Conservation (phyloP, 192 early-diverging fungal species). For the Coemansia sp. region DNA sequence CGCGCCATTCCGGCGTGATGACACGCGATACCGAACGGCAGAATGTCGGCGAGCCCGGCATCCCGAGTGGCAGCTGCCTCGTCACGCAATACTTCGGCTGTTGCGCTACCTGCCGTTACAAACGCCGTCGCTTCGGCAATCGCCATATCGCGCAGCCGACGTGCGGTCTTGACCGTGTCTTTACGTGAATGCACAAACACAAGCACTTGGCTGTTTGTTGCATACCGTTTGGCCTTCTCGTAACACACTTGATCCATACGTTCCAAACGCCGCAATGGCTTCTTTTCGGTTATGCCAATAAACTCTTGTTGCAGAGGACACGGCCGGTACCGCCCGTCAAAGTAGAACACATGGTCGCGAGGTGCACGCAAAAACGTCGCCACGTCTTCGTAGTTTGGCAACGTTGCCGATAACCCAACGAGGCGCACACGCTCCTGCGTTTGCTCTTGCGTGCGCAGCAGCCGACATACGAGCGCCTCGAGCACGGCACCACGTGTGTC, state of each 20-base stretch:
- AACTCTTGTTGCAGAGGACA: constrained; percentile 96
- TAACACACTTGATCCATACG: constrained; percentile 97
- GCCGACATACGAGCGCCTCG: constrained; percentile 87
- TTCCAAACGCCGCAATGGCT: constrained; percentile 87
- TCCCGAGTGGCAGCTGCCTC: constrained; percentile 83
- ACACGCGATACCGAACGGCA: constrained; percentile 93
- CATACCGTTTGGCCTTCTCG: constrained; percentile 89
- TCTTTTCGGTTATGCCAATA: constrained; percentile 97
- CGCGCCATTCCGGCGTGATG: constrained; percentile 97
- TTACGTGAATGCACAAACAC: constrained; percentile 98
- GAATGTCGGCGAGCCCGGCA: constrained; percentile 78
- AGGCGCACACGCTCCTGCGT: constrained; percentile 86
- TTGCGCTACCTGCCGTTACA: constrained; percentile 76
- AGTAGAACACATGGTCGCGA: constrained; percentile 85
- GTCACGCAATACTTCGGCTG: constrained; percentile 78
- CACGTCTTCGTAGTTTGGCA: constrained; percentile 96
- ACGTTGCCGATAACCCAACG: constrained; percentile 89
- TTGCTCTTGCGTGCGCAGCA: constrained; percentile 83
- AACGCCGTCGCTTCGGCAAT: constrained; percentile 87
- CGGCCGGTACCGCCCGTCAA: constrained; percentile 89
- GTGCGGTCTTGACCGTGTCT: constrained; percentile 95
- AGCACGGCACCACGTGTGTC: constrained; percentile 97
- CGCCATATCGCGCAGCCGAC: constrained; percentile 89
- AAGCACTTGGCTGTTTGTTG: constrained; percentile 82
- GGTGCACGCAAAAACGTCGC: constrained; percentile 91